Percentiles rank a stretch among this genome's conserved stretches.
These are phyloP conservation scores for Fonsecaea monophora DNA, from an alignment of 2,329 filamentous ascomycete species.

Conservation along the genomic window DNA sequence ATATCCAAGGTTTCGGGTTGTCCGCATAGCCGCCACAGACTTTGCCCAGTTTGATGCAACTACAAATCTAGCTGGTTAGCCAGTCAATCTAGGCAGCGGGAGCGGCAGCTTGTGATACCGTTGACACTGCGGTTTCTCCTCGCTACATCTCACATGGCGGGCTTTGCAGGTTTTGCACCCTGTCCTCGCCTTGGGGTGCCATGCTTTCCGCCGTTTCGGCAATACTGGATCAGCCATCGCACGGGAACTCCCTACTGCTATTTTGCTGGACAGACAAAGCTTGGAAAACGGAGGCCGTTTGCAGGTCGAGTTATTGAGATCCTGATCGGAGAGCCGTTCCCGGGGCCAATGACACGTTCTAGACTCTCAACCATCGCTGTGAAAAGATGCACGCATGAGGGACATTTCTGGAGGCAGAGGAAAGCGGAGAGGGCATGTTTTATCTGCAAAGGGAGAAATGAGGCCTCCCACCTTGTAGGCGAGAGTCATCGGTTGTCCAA, in stretches of 20 bases:
- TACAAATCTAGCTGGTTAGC: background rate
- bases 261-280: background rate
- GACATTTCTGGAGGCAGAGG: background rate
- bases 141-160: constrained; percentile 1
- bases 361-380: background rate
- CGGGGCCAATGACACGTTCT: background rate
- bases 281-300: background rate
- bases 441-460: background rate
- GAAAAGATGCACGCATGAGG: background rate
- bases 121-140: constrained; percentile 9
- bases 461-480: background rate
- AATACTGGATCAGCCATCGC: background rate
- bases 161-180: constrained; percentile 9
- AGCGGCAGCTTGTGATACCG: background rate
- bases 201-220: background rate
- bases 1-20: constrained; percentile 8
- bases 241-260: background rate
- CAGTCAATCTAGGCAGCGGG: background rate
- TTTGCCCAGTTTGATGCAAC: background rate
- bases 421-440: background rate
- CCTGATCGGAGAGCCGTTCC: background rate
- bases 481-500: background rate
- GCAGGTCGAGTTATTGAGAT: background rate
- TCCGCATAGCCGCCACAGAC: constrained; percentile 9
- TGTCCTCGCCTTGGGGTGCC: constrained; percentile 6